Conservation (phyloP, 2,329 filamentous ascomycete genomes). For the Huntiella omanensis region DNA sequence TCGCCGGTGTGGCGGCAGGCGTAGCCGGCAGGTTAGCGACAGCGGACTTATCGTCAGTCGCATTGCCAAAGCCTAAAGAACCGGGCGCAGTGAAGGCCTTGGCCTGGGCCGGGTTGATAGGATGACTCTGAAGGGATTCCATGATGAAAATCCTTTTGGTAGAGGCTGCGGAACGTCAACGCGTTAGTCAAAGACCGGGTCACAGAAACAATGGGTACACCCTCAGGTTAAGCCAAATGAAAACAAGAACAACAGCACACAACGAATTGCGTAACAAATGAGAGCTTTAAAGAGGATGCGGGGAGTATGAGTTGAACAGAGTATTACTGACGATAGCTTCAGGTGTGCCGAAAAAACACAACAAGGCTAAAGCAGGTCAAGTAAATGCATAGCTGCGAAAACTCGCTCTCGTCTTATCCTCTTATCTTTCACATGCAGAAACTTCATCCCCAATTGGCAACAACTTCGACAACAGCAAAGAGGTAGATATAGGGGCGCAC, state of each 20-base stretch:
- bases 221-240: too few relatives aligned
- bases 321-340: neutral
- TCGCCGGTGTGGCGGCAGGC: slow-evolving; percentile 77
- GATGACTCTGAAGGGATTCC: slow-evolving; percentile 84
- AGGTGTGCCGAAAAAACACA: neutral
- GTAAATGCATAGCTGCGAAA: too few relatives aligned
- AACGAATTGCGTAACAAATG: neutral
- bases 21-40: slow-evolving; percentile 68
- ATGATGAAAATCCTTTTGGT: slow-evolving; percentile 30
- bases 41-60: slow-evolving; percentile 41
- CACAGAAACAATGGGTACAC: too few relatives aligned
- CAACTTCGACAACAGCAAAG: slow-evolving; percentile 13
- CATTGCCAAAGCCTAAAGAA: slow-evolving; percentile 63
- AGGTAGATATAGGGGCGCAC: slow-evolving; percentile 16
- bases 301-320: neutral
- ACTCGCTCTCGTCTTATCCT: too few relatives aligned
- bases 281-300: neutral
- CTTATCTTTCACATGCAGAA: too few relatives aligned
- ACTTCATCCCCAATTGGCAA: neutral
- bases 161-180: too few relatives aligned
- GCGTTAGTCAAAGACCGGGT: too few relatives aligned
- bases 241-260: too few relatives aligned
- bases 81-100: slow-evolving; percentile 88
- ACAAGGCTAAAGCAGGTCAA: too few relatives aligned
- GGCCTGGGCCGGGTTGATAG: slow-evolving; percentile 76